Evolutionary conservation across 768 basidiomycete genomes (phyloP).

Genomic region (Fomitopsis pulvina): DNA sequence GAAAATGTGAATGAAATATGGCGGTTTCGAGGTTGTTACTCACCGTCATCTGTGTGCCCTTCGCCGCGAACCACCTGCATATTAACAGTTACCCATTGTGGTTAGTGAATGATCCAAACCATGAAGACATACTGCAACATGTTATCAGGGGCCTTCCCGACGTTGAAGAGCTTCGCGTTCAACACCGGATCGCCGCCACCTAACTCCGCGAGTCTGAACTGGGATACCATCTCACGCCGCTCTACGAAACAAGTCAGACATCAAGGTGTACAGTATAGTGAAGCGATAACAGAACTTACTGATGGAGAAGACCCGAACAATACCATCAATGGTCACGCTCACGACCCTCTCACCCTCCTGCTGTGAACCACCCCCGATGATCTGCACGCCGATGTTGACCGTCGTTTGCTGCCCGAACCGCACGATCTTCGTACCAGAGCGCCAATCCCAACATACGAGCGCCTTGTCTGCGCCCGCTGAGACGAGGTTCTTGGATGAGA

Average conservation of each 20-base stretch:
- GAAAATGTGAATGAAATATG: background rate
- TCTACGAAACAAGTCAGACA: conserved; percentile 23
- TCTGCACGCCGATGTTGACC: conserved; percentile 84
- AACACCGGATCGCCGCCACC: conserved; percentile 61
- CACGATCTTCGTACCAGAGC: conserved; percentile 82
- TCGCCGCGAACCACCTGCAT: conserved; percentile 80
- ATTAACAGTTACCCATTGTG: background rate
- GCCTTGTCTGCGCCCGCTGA: conserved; percentile 76
- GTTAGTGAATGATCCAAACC: background rate
- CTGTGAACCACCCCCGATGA: conserved; percentile 46
- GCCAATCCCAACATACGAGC: conserved; percentile 87
- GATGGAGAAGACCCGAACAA: conserved; percentile 87
- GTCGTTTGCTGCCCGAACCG: conserved; percentile 92
- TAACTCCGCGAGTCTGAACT: conserved; percentile 81
- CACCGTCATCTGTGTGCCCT: conserved; percentile 87
- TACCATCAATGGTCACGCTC: conserved; percentile 89
- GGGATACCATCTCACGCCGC: conserved; percentile 84
- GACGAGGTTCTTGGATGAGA: conserved; percentile 80
- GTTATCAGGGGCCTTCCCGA: conserved; percentile 78
- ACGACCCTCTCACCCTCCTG: conserved; percentile 77
- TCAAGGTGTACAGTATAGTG: background rate
- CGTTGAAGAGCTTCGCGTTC: conserved; percentile 63
- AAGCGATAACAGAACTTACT: conserved; percentile 54
- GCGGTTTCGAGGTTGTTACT: conserved; percentile 17
- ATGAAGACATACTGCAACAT: conserved; percentile 64